A percentile compares a stretch with the other conserved stretches of the same genome.
These are phyloP conservation scores for Aspergillus oerlinghausenensis DNA, from an alignment of 2,329 filamentous ascomycete genomes.

Conservation along the genomic window DNA sequence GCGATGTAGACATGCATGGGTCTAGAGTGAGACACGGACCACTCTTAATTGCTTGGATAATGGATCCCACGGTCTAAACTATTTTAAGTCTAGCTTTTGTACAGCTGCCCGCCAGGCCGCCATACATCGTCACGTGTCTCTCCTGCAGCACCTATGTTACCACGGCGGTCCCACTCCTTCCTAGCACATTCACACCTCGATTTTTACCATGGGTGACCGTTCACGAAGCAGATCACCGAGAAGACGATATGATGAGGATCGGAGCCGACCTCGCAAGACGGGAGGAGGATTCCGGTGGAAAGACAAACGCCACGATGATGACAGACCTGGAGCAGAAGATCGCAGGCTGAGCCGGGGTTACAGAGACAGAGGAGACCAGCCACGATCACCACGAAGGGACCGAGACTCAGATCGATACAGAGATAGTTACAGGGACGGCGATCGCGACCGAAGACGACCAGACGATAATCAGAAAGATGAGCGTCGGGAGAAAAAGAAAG, in stretches of 20 bases:
- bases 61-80: not conserved
- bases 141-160: constrained; percentile 11
- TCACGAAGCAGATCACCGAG: constrained; percentile 43
- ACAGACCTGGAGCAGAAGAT: constrained; percentile 39
- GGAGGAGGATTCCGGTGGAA: constrained; percentile 46
- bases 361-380: constrained; percentile 29
- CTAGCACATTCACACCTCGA: constrained; percentile 9
- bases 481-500: constrained; percentile 36
- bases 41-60: not conserved
- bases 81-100: constrained; percentile 5
- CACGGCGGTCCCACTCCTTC: constrained; percentile 13
- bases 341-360: constrained; percentile 53
- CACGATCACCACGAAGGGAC: constrained; percentile 35
- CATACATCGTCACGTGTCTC: constrained; percentile 23
- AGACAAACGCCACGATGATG: constrained; percentile 46
- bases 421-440: constrained; percentile 18
- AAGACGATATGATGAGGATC: constrained; percentile 30
- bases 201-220: constrained; percentile 30
- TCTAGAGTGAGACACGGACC: not conserved
- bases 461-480: constrained; percentile 21
- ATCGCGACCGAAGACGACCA: constrained; percentile 21
- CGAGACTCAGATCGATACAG: constrained; percentile 27
- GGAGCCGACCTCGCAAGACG: constrained; percentile 37
- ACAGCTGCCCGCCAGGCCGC: constrained; percentile 5
- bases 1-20: not conserved